A percentile compares a stretch with the other conserved stretches of the same genome.
Evolutionary conservation across 495 filamentous ascomycete genomes (phyloP).

Genomic region (Pyrenula massariospora): DNA sequence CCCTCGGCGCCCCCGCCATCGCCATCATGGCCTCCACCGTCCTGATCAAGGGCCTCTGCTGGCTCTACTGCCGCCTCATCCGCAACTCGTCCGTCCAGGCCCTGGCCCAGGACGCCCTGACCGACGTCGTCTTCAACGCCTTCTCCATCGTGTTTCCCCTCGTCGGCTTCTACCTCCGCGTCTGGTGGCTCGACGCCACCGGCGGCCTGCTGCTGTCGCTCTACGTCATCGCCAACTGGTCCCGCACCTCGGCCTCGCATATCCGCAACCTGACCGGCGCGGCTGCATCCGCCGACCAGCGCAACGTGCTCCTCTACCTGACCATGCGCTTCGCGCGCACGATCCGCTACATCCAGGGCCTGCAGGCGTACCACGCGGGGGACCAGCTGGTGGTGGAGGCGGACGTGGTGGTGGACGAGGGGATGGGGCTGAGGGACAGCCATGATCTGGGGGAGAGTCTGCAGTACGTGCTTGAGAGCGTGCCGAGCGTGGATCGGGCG

Average conservation of each 20-base stretch:
- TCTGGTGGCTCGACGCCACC: constrained; percentile 81
- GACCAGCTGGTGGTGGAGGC: constrained; percentile 85
- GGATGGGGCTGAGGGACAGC: constrained; percentile 66
- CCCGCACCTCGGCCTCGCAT: constrained; percentile 59
- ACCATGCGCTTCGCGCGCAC: constrained; percentile 90
- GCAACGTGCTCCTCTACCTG: constrained; percentile 79
- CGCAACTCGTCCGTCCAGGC: constrained; percentile 85
- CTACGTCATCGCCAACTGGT: constrained; percentile 82
- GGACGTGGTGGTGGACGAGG: constrained; percentile 71
- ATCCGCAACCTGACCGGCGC: constrained; percentile 77
- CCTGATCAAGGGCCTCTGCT: constrained; percentile 69
- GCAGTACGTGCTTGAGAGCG: constrained; percentile 82
- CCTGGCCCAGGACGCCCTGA: constrained; percentile 56
- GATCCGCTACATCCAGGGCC: constrained; percentile 76
- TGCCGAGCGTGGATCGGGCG: constrained; percentile 58
- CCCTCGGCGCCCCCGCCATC: constrained; percentile 62
- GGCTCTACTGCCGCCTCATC: constrained; percentile 83
- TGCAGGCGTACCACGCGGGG: constrained; percentile 81
- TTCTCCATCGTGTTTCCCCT: constrained; percentile 63
- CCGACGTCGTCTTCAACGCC: constrained; percentile 78
- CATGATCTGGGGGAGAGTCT: constrained; percentile 84
- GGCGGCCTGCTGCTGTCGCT: constrained; percentile 72
- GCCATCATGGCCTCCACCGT: constrained; percentile 75
- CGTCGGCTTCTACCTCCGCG: constrained; percentile 60
- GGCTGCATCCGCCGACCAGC: constrained; percentile 65